phyloP scores from a whole-genome alignment of 148 eudicot genomes.

The Polygonum maritimum region DNA sequence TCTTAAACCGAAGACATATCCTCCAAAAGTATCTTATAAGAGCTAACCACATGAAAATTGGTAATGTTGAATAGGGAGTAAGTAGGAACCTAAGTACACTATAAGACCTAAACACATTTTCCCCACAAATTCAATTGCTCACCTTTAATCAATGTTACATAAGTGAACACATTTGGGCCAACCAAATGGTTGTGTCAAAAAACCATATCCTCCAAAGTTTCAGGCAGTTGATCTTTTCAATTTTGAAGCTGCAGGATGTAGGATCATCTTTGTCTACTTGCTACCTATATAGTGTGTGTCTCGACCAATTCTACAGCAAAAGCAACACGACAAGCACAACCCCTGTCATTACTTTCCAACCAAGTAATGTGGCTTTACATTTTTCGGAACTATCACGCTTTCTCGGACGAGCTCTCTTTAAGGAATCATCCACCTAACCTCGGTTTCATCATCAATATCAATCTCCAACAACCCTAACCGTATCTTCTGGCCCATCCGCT shows the following conservation, averaged over 20 bases:
- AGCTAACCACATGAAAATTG: neutral
- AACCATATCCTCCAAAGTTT: neutral
- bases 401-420: conserved; percentile 31
- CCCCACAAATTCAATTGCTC: neutral
- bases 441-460: conserved; percentile 61
- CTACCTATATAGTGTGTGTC: neutral
- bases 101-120: neutral
- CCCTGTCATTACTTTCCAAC: conserved; percentile 31
- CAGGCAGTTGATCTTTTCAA: neutral
- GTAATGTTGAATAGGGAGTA: neutral
- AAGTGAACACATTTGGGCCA: neutral
- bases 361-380: conserved; percentile 40
- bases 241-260: neutral
- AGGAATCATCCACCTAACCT: conserved; percentile 19
- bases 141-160: neutral
- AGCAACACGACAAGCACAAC: neutral
- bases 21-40: neutral
- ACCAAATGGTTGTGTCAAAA: neutral
- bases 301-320: neutral
- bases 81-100: neutral
- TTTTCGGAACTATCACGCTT: conserved; percentile 14
- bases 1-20: neutral
- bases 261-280: neutral
- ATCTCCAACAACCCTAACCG: conserved; percentile 29
- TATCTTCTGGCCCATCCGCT: conserved; percentile 39